phyloP scores from a whole-genome alignment of 129 eudicot species.

The Chrysanthemum seticuspe region DNA sequence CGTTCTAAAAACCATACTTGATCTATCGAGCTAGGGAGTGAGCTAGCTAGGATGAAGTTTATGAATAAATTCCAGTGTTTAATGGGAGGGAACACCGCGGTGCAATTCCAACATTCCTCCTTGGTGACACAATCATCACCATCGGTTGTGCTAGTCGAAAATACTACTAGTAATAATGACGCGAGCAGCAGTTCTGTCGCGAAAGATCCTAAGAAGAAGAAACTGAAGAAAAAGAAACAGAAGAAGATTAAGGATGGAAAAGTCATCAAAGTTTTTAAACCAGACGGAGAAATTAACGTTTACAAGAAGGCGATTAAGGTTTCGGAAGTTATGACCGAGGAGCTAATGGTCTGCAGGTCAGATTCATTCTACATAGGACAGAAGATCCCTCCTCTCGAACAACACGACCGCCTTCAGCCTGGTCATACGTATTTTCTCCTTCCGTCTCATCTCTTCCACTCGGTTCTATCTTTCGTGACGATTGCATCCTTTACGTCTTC shows the following conservation, averaged over 20 bases:
- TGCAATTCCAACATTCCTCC: conserved; percentile 7
- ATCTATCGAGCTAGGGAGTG: neutral
- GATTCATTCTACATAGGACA: conserved; percentile 72
- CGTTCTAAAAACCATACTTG: neutral
- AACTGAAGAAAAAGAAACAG: conserved; percentile 12
- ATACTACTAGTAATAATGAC: neutral
- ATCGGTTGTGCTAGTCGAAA: neutral
- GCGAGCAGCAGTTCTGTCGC: neutral
- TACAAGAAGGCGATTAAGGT: conserved; percentile 44
- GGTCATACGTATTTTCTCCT: conserved; percentile 60
- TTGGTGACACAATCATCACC: neutral
- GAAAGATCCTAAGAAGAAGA: conserved; percentile 6
- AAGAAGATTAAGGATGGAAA: conserved; percentile 11
- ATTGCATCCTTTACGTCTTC: conserved; percentile 37
- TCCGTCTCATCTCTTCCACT: conserved; percentile 42
- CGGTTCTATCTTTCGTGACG: conserved; percentile 47
- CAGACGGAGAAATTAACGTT: conserved; percentile 41
- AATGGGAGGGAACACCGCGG: conserved; percentile 31
- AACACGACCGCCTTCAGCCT: conserved; percentile 45
- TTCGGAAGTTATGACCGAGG: conserved; percentile 39
- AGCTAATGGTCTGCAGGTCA: conserved; percentile 48
- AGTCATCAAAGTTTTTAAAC: conserved; percentile 47
- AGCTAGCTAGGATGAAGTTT: conserved; percentile 27
- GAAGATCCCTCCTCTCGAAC: conserved; percentile 46
- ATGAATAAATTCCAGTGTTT: conserved; percentile 29